Conservation (phyloP, 306 rosid species). For the Rubus idaeus region DNA sequence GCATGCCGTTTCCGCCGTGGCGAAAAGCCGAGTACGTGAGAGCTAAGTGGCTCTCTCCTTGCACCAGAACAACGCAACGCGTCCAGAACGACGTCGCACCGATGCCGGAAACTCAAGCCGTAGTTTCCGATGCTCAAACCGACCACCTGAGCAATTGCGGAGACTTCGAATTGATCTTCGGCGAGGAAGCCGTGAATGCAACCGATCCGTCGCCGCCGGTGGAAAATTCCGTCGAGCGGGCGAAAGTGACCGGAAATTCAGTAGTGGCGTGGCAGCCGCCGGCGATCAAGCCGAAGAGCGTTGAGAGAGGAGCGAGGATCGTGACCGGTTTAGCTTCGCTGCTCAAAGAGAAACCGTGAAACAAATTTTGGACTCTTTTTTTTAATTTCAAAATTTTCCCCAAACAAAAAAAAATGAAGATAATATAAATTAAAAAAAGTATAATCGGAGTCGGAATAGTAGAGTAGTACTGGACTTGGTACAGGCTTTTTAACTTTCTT, state of each 20-base stretch:
- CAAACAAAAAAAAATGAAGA: slow-evolving; percentile 12
- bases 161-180: slow-evolving; percentile 71
- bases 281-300: slow-evolving; percentile 79
- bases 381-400: slow-evolving; percentile 11
- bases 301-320: slow-evolving; percentile 66
- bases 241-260: slow-evolving; percentile 13
- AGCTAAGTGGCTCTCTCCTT: slow-evolving; percentile 89
- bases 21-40: slow-evolving; percentile 84
- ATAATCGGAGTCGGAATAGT: slow-evolving; percentile 31
- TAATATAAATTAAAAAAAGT: slow-evolving; percentile 20
- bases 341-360: slow-evolving; percentile 62
- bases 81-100: slow-evolving; percentile 6
- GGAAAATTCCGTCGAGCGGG: slow-evolving; percentile 14
- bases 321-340: slow-evolving; percentile 96
- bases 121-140: neutral
- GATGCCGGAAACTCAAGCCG: neutral
- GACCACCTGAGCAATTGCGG: slow-evolving; percentile 48
- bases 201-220: slow-evolving; percentile 5
- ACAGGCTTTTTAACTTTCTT: slow-evolving; percentile 12
- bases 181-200: slow-evolving; percentile 33
- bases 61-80: slow-evolving; percentile 37
- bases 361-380: slow-evolving; percentile 28
- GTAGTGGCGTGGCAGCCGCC: slow-evolving; percentile 68
- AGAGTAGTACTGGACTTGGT: slow-evolving; percentile 14
- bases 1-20: slow-evolving; percentile 99